Base-by-base conservation (phyloP, 2,329 filamentous ascomycete species). In the Talaromyces sp. region DNA sequence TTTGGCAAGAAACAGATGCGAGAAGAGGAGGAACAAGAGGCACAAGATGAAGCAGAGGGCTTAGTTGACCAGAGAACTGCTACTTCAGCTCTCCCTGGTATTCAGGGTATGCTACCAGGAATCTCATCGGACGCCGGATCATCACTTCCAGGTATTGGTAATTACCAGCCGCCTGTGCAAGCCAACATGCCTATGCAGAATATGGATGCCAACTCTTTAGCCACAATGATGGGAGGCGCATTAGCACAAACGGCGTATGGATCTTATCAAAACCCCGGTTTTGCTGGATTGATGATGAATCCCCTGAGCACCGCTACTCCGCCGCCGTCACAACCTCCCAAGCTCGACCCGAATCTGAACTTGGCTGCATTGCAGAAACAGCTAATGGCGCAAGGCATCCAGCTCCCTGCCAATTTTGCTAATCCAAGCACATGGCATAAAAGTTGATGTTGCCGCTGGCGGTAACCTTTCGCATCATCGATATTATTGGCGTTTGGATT, bases 21-120 rank as follows among this genome's bases (percentile, higher is more conserved):
- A 69, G 93, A 97, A 71, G 93, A 97, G 72, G 95, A 98, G 76
- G 93, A 97, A 74, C 91, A 94, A 74, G 93, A 98, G 77, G 84
- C 90, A 66, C 92, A 97, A 75, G 95, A 98, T 74, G 95, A 98
- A 78, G 90, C 90, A 70, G 94, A 98, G 69, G 93, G 92, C 2
- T 84, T 98, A 52, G 89, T 96, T 62, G 95, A 99, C 73, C 95
- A 99, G 76, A 92, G 90, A 85, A 90, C 86, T 22, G 79, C 87
- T 35, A 87, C 86, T 71, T 77, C 85, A 22, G 77, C 78, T 22
- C 75, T 85, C 9, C 85, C 76, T 73, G 80, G 60, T 73, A 86
- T 74, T 80, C 85, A 79, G 66, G 73, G 69, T 90, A 64, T 89
- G 88, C 4, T 81, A 86, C 43, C 85, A 82, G 41, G 79, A 73